A percentile compares a stretch with the other conserved stretches of the same genome.
Evolutionary conservation across 2,329 filamentous ascomycete species (phyloP).

Genomic region (Sporothrix phasma): DNA sequence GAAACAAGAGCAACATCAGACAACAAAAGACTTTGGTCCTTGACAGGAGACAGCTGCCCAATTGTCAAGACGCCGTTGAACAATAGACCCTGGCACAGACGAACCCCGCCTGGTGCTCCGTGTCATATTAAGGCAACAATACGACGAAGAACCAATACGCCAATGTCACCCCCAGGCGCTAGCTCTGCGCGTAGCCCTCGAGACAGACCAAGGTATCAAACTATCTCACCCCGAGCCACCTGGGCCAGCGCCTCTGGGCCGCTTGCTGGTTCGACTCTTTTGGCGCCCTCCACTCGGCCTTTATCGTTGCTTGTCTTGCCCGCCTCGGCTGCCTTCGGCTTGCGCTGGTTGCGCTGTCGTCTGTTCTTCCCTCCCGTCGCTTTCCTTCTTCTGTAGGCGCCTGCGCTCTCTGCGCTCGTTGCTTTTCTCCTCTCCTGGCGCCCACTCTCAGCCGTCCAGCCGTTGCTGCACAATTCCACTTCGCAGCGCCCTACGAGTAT

Average conservation of each 20-base stretch:
- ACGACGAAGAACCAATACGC: too few species aligned
- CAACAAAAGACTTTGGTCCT: background rate
- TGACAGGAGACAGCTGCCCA: background rate
- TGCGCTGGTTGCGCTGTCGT: background rate
- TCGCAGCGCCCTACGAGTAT: background rate
- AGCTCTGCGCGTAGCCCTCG: background rate
- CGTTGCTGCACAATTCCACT: background rate
- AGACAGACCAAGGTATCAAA: background rate
- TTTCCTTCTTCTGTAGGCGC: background rate
- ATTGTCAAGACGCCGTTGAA: background rate
- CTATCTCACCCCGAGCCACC: background rate
- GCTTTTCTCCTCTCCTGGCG: conserved; percentile 1
- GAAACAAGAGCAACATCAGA: background rate
- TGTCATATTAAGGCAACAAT: conserved; percentile 12
- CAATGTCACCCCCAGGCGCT: conserved; percentile 5
- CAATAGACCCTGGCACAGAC: conserved; percentile 3
- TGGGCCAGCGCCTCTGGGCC: background rate
- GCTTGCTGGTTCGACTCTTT: background rate
- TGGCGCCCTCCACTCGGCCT: background rate
- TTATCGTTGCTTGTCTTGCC: background rate
- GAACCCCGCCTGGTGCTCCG: conserved; percentile 13
- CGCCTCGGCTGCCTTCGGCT: background rate
- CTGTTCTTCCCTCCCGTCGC: background rate
- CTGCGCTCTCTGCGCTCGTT: background rate
- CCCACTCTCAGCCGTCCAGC: background rate